phyloP scores from a whole-genome alignment of 164 flowering plant genomes.

The Stephania japonica region DNA sequence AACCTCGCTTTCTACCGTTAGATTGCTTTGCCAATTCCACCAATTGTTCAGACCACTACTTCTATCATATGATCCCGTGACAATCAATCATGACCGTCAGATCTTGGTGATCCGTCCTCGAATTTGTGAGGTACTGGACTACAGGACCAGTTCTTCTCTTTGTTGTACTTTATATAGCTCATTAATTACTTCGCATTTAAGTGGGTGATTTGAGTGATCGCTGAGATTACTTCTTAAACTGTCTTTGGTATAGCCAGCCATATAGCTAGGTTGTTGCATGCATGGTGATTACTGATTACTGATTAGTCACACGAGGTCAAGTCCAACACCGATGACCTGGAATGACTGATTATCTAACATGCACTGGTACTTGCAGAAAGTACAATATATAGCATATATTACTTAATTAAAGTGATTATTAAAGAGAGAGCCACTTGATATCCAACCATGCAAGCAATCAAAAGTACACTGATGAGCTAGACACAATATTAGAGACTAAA shows the following conservation, averaged over 20 bases:
- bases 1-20: not conserved
- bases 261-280: no score
- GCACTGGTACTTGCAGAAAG: not conserved
- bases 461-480: slow-evolving; percentile 1
- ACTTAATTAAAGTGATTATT: not conserved
- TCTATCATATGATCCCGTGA: not conserved
- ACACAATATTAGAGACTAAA: not conserved
- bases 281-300: no score
- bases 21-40: not conserved
- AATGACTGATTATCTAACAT: not conserved
- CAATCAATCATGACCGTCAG: not conserved
- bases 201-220: not conserved
- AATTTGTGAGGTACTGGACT: not conserved
- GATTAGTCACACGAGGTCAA: no score
- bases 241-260: not conserved
- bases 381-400: not conserved
- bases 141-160: no score
- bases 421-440: not conserved
- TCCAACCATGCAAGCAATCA: not conserved
- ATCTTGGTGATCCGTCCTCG: not conserved
- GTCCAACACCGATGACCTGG: no score
- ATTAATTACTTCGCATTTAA: not conserved
- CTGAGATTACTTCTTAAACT: slow-evolving; percentile 2
- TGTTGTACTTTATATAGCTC: not conserved
- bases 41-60: not conserved